Percentiles rank a stretch among this genome's conserved stretches.
Evolutionary conservation across 1,139 yeast genomes (phyloP).

Genomic region (Suhomyces panamericanus): DNA sequence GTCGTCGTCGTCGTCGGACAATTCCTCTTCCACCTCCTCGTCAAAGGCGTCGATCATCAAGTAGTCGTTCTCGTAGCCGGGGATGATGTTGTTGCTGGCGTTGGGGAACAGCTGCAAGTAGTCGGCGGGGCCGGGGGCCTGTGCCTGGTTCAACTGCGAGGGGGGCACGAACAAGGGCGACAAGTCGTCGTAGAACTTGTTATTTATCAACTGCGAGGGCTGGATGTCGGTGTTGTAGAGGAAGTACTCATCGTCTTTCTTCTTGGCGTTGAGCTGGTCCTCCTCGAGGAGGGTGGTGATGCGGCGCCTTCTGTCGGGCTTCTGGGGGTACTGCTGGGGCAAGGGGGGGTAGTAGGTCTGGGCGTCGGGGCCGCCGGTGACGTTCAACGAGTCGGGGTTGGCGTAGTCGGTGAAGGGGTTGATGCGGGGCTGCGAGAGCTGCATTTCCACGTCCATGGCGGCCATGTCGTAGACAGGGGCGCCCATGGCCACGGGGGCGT

Average conservation of each 20-base stretch:
- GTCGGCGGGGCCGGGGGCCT: constrained; percentile 12
- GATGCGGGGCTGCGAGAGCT: constrained; percentile 13
- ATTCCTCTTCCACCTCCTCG: constrained; percentile 49
- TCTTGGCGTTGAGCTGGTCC: constrained; percentile 18
- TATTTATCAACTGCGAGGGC: constrained; percentile 42
- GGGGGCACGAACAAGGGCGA: constrained; percentile 36
- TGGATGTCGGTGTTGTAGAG: constrained; percentile 46
- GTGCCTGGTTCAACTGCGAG: constrained; percentile 13
- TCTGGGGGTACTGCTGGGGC: constrained; percentile 15
- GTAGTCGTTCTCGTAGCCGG: constrained; percentile 41
- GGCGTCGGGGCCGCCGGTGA: constrained; percentile 13
- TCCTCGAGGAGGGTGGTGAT: constrained; percentile 38
- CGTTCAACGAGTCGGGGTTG: constrained; percentile 33
- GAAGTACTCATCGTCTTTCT: constrained; percentile 39
- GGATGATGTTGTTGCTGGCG: constrained; percentile 23
- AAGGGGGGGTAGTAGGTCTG: constrained; percentile 15
- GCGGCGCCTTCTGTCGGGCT: constrained; percentile 32
- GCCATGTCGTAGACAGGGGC: constrained; percentile 11
- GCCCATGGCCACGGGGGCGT: not conserved
- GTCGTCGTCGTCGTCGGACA: constrained; percentile 48
- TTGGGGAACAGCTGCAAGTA: constrained; percentile 8
- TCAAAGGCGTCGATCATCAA: constrained; percentile 35
- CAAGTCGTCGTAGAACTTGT: constrained; percentile 19
- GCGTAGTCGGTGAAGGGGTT: constrained; percentile 42
- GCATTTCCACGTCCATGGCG: constrained; percentile 16